Evolutionary conservation across 2,329 filamentous ascomycete species (phyloP).

Genomic region (Akanthomyces muscarius): DNA sequence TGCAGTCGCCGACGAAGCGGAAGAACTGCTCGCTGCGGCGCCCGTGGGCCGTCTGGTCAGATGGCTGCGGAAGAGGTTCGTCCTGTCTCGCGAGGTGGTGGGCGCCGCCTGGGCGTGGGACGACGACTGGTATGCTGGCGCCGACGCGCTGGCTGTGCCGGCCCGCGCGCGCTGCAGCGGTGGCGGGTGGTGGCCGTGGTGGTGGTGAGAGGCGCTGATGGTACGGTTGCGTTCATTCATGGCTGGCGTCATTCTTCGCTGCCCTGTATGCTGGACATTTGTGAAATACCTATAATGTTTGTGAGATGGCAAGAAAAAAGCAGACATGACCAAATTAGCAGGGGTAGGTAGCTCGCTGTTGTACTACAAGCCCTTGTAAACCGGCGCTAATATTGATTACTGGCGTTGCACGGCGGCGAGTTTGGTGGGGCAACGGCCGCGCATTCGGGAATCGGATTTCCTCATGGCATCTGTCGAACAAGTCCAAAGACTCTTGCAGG

Average conservation of each 20-base stretch:
- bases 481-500: no score
- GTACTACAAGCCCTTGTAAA: background rate
- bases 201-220: constrained; percentile 1
- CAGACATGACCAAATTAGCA: background rate
- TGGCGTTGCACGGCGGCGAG: constrained; percentile 25
- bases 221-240: constrained; percentile 16
- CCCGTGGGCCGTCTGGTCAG: constrained; percentile 54
- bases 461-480: background rate
- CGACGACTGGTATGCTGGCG: background rate
- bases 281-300: background rate
- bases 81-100: constrained; percentile 8
- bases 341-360: background rate
- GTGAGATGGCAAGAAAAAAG: background rate
- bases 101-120: background rate
- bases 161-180: constrained; percentile 7
- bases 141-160: background rate
- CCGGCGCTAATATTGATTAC: background rate
- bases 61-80: constrained; percentile 57
- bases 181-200: background rate
- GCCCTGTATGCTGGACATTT: background rate
- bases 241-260: background rate
- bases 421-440: constrained; percentile 16
- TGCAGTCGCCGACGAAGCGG: constrained; percentile 37
- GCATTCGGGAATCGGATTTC: background rate
- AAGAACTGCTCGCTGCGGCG: constrained; percentile 28